These are phyloP conservation scores for Leccinellum rugosiceps DNA, from an alignment of 768 basidiomycete genomes.

Conservation along the genomic window DNA sequence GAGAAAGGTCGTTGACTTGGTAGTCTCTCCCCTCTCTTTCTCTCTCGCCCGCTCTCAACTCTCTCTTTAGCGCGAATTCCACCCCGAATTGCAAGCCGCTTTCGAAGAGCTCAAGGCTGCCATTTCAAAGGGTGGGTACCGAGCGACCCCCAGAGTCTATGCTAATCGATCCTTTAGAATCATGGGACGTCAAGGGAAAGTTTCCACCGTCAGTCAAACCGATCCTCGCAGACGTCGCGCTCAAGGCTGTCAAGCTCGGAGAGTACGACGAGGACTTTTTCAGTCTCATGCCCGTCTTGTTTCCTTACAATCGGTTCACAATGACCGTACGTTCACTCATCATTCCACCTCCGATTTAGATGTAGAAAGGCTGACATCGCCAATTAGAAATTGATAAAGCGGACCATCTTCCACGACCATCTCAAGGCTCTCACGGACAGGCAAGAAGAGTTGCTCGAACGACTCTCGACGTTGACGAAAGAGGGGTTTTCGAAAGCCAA, in stretches of 20 bases:
- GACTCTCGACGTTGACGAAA: conserved; percentile 58
- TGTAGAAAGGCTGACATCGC: conserved; percentile 6
- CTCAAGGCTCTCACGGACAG: conserved; percentile 58
- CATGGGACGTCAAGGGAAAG: conserved; percentile 80
- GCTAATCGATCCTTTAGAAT: conserved; percentile 43
- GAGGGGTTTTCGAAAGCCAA: conserved; percentile 66
- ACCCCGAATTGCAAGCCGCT: conserved; percentile 60
- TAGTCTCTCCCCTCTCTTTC: conserved; percentile 26
- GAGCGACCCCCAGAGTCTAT: not conserved
- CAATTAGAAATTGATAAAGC: conserved; percentile 84
- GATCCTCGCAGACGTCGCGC: conserved; percentile 61
- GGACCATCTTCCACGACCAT: conserved; percentile 80
- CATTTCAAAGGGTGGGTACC: conserved; percentile 53
- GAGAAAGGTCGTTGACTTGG: conserved; percentile 66
- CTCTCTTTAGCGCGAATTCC: conserved; percentile 55
- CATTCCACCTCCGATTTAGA: not conserved
- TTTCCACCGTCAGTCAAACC: conserved; percentile 85
- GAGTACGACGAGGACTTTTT: conserved; percentile 94
- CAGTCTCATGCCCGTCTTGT: conserved; percentile 77
- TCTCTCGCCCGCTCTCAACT: not conserved
- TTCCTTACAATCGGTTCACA: conserved; percentile 95
- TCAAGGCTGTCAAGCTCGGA: conserved; percentile 76
- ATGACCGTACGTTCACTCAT: conserved; percentile 61
- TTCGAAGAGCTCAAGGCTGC: conserved; percentile 58
- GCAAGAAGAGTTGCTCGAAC: conserved; percentile 64